Evolutionary conservation across 148 eudicot species (phyloP), one percentile per base, ranked within the genome.

Genomic region (Persicaria maculosa): DNA sequence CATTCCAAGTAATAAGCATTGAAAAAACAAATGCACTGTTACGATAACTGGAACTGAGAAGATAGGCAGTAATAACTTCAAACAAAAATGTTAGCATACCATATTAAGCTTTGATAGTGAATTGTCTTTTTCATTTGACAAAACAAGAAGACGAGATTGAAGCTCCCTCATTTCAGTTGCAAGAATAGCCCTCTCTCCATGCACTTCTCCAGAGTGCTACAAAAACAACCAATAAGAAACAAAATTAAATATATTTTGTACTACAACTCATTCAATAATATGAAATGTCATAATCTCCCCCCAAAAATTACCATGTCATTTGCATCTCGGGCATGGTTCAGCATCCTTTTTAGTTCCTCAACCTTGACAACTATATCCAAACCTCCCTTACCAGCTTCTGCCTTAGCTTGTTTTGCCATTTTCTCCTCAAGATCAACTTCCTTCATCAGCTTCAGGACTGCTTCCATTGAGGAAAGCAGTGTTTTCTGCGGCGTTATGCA

Each of bases 141-240:
- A 72, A 62, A 82, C 77, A 64, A 88, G 83, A 70, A 91, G 84
- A 50, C 98, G 97, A 81, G 86, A 75, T 77, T 93, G 97, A 72
- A 93, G 92, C 84, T 91, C 98, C 81, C 78, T 88, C 55, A 82
- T 83, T 81, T 89, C 95, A 47, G 95, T 91, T 44, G 86, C 86
- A 48, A 93, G 79, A 73, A 93, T 88, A 31, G 98, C 86, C 86
- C 82, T 93, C 76, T 93, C 95, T 65, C 93, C 98, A 81, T 88
- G 88, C 15, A 91, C 97, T 80, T 91, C 97, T 36, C 95, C 97
- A 59, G 91, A 88, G 84, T 84, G 97, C 98, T 93, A 88, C 77
- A 77, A 43, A 31, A 54, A 53, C 19, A 36, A 65, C 57, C 46
- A 16, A 74, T 55, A 59, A 74, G 12, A 68, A 68, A 17, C 20